phyloP scores from a whole-genome alignment of 495 filamentous ascomycete species.

The Penicillium pulvis region DNA sequence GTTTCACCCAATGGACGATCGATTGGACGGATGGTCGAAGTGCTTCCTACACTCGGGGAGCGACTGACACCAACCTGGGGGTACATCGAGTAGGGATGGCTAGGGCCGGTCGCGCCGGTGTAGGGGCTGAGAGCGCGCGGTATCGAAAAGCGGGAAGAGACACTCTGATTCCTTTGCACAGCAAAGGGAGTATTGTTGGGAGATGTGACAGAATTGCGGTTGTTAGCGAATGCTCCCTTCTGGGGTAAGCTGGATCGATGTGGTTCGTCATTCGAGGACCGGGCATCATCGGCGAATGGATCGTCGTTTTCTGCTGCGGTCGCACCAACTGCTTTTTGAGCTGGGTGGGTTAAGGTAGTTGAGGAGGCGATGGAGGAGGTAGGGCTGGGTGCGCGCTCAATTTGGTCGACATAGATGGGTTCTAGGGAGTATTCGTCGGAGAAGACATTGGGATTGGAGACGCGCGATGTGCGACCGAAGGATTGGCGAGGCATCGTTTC shows the following conservation, averaged over 20 bases:
- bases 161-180: conserved; percentile 43
- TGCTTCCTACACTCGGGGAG: conserved; percentile 65
- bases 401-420: conserved; percentile 40
- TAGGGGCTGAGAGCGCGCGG: conserved; percentile 55
- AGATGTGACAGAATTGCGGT: conserved; percentile 40
- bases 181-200: conserved; percentile 34
- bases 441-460: conserved; percentile 54
- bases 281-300: conserved; percentile 47
- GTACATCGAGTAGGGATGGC: conserved; percentile 60
- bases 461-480: conserved; percentile 41
- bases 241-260: conserved; percentile 44
- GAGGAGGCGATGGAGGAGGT: conserved; percentile 43
- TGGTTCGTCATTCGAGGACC: conserved; percentile 40
- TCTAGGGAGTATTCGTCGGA: conserved; percentile 56
- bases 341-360: conserved; percentile 32
- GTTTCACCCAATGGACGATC: conserved; percentile 65
- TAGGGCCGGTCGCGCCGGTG: conserved; percentile 56
- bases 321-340: conserved; percentile 28
- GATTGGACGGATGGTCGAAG: conserved; percentile 56
- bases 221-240: conserved; percentile 38
- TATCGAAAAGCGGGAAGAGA: conserved; percentile 46
- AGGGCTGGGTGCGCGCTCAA: conserved; percentile 35
- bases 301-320: conserved; percentile 38
- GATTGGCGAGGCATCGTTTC: conserved; percentile 41
- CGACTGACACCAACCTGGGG: conserved; percentile 57